Evolutionary conservation across 192 early-diverging fungal species (phyloP).

Genomic region (Gorgonomyces haynaldii): DNA sequence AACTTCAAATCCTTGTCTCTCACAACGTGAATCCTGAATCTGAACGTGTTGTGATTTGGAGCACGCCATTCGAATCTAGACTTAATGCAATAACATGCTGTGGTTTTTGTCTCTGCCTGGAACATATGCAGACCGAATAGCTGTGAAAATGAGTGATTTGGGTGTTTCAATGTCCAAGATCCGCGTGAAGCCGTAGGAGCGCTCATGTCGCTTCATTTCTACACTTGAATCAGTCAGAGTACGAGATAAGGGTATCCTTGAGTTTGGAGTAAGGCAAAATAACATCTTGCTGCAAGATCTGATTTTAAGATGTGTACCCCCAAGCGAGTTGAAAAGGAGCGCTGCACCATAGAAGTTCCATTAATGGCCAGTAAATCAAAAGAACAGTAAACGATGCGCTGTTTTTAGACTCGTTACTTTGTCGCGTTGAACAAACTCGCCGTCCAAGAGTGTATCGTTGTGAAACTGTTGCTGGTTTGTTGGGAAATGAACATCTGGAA

Average conservation of each 20-base stretch:
- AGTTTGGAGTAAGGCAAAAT: slow-evolving; percentile 1
- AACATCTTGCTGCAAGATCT: slow-evolving; percentile 9
- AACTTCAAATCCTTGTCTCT: slow-evolving; percentile 6
- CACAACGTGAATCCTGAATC: slow-evolving; percentile 3
- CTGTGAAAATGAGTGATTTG: slow-evolving; percentile 1
- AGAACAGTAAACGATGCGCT: not conserved
- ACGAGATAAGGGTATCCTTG: not conserved
- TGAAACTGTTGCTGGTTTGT: not conserved
- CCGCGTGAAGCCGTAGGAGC: not conserved
- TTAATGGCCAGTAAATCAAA: slow-evolving; percentile 9
- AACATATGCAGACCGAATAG: not conserved
- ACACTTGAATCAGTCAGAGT: not conserved
- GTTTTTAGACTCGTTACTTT: not conserved
- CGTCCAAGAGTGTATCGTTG: slow-evolving; percentile 7
- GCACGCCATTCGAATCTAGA: not conserved
- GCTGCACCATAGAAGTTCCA: not conserved
- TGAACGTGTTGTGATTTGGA: not conserved
- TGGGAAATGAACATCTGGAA: slow-evolving; percentile 6
- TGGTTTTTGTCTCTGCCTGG: not conserved
- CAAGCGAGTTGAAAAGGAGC: slow-evolving; percentile 2
- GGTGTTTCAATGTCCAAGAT: not conserved
- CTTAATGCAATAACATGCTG: too few species aligned
- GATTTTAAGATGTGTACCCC: not conserved
- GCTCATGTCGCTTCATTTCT: slow-evolving; percentile 7
- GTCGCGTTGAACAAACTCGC: slow-evolving; percentile 1